Evolutionary conservation across 2,329 filamentous ascomycete species (phyloP).

Genomic region (Fusarium pseudonygamai): DNA sequence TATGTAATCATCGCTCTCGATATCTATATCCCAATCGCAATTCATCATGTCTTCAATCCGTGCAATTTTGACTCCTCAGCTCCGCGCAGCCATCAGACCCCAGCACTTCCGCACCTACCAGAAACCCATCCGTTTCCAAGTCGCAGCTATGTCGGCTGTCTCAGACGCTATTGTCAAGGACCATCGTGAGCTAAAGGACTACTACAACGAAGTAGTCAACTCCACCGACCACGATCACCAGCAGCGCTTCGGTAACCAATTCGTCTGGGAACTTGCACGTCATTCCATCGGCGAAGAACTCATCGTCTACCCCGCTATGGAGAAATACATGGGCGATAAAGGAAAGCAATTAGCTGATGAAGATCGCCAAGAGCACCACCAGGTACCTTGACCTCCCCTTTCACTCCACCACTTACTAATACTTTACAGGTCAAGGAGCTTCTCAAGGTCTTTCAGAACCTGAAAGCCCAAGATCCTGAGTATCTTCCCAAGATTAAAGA

Average conservation of each 20-base stretch:
- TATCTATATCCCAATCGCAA: too few relatives aligned
- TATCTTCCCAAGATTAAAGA: slow-evolving; percentile 56
- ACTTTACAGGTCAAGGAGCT: slow-evolving; percentile 56
- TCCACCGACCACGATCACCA: slow-evolving; percentile 49
- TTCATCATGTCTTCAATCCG: slow-evolving; percentile 3
- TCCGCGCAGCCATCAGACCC: background rate
- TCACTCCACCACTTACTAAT: too few relatives aligned
- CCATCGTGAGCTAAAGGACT: slow-evolving; percentile 47
- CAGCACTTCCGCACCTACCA: background rate
- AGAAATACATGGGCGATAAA: slow-evolving; percentile 55
- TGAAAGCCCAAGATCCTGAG: slow-evolving; percentile 50
- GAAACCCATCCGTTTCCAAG: background rate
- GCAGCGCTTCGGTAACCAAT: slow-evolving; percentile 56
- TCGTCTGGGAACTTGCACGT: slow-evolving; percentile 59
- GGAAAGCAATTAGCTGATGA: slow-evolving; percentile 57
- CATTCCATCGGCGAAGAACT: slow-evolving; percentile 60
- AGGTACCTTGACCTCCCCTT: slow-evolving; percentile 40
- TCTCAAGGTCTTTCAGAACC: slow-evolving; percentile 59
- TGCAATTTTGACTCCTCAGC: background rate
- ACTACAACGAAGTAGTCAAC: slow-evolving; percentile 54
- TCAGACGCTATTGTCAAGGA: slow-evolving; percentile 43
- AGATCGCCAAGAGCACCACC: slow-evolving; percentile 58
- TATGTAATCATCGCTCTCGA: too few relatives aligned
- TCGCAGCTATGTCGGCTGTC: slow-evolving; percentile 13
- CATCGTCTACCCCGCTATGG: slow-evolving; percentile 64